Evolutionary conservation across 441 rosid species (phyloP).

Genomic region (Melastoma candidum): DNA sequence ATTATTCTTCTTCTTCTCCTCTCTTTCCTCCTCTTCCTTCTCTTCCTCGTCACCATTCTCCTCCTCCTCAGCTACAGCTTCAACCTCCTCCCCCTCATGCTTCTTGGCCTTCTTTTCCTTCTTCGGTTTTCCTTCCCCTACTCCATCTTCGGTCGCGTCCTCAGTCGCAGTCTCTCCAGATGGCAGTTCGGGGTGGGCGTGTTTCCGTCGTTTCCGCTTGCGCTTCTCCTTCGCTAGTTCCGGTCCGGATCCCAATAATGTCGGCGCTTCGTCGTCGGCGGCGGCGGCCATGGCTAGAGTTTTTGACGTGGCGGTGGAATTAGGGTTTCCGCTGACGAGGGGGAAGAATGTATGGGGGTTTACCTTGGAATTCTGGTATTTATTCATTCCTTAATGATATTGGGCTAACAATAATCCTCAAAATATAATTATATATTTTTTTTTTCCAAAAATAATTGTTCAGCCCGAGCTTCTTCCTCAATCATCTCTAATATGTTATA

Average conservation of each 20-base stretch:
- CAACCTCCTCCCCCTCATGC: constrained; percentile 6
- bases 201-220: constrained; percentile 37
- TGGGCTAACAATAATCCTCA: too few species aligned
- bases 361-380: too few species aligned
- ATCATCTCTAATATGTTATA: constrained; percentile 85
- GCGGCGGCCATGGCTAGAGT: constrained; percentile 13
- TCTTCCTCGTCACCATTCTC: constrained; percentile 19
- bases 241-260: constrained; percentile 15
- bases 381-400: too few species aligned
- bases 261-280: constrained; percentile 32
- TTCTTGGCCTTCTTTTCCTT: constrained; percentile 19
- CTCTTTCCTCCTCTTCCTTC: background rate
- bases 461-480: constrained; percentile 91
- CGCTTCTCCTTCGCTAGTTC: constrained; percentile 39
- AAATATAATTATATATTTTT: too few species aligned
- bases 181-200: constrained; percentile 9
- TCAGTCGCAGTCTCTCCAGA: background rate
- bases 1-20: constrained; percentile 2
- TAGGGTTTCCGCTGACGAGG: too few species aligned
- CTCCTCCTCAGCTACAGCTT: constrained; percentile 8
- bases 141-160: background rate
- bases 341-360: too few species aligned
- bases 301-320: too few species aligned
- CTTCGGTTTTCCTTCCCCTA: constrained; percentile 16
- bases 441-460: constrained; percentile 32